Evolutionary conservation across 2,329 filamentous ascomycete genomes (phyloP).

Genomic region (Exophiala dermatitidis): DNA sequence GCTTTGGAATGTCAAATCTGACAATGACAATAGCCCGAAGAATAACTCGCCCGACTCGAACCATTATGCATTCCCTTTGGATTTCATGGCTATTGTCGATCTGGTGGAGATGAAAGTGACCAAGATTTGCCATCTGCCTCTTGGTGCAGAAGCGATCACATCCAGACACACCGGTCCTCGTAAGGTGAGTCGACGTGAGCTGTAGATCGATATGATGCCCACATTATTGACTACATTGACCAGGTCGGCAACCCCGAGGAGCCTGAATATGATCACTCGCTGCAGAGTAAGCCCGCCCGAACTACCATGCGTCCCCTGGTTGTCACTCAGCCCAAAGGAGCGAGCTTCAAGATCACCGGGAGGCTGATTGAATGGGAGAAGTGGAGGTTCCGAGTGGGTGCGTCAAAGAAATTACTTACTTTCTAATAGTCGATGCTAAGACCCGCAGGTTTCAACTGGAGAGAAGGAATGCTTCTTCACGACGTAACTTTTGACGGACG

Average conservation of each 20-base stretch:
- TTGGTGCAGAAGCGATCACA: neutral
- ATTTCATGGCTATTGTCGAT: neutral
- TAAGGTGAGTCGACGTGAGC: neutral
- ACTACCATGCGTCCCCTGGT: neutral
- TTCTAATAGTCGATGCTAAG: neutral
- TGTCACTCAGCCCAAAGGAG: neutral
- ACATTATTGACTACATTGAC: too few species aligned
- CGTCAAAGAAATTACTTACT: too few species aligned
- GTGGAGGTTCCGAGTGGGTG: conserved; percentile 59
- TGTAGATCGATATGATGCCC: too few species aligned
- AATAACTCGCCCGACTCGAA: neutral
- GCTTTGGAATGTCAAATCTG: neutral
- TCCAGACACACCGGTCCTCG: neutral
- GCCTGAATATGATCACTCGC: neutral
- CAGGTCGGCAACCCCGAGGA: neutral
- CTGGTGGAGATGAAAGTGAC: neutral
- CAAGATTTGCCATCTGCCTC: neutral
- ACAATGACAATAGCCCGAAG: neutral
- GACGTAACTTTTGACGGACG: conserved; percentile 62
- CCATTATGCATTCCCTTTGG: neutral
- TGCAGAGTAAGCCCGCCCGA: neutral
- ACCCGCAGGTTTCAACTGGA: conserved; percentile 49
- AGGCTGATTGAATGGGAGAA: conserved; percentile 54
- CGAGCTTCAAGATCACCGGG: conserved; percentile 51
- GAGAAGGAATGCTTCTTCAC: conserved; percentile 63